Evolutionary conservation across 805 yeast species (phyloP).

Genomic region (Phaffomyces opuntiae): DNA sequence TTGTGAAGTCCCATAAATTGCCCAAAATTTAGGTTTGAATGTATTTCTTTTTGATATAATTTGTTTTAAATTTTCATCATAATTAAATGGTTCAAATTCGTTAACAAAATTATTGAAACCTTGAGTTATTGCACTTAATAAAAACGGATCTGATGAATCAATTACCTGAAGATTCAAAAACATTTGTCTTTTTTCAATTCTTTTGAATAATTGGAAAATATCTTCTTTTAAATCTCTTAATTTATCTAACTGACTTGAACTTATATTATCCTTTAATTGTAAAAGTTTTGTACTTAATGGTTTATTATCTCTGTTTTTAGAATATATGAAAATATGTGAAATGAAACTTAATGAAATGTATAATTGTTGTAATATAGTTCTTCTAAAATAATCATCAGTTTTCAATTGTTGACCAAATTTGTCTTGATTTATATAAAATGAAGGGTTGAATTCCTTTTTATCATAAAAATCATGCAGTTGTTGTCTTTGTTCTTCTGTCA

Average conservation of each 20-base stretch:
- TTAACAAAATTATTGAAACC: slow-evolving; percentile 5
- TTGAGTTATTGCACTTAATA: slow-evolving; percentile 6
- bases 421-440: slow-evolving; percentile 9
- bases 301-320: not conserved
- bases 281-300: not conserved
- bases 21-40: slow-evolving; percentile 16
- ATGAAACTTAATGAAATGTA: slow-evolving; percentile 2
- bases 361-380: slow-evolving; percentile 6
- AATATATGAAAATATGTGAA: not conserved
- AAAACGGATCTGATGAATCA: slow-evolving; percentile 4
- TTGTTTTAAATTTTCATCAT: slow-evolving; percentile 1
- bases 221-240: slow-evolving; percentile 3
- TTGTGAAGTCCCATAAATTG: slow-evolving; percentile 17
- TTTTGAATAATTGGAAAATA: not conserved
- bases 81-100: slow-evolving; percentile 1
- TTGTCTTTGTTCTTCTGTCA: slow-evolving; percentile 5
- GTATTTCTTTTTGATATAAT: slow-evolving; percentile 2
- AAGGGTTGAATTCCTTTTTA: slow-evolving; percentile 12
- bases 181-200: slow-evolving; percentile 4
- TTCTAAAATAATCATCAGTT: slow-evolving; percentile 13
- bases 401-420: slow-evolving; percentile 14
- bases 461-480: slow-evolving; percentile 11
- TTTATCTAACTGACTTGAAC: not conserved
- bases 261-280: not conserved
- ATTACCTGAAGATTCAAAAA: not conserved